Conservation (phyloP, 2,329 filamentous ascomycete species). For the Daldinia eschscholtzii region DNA sequence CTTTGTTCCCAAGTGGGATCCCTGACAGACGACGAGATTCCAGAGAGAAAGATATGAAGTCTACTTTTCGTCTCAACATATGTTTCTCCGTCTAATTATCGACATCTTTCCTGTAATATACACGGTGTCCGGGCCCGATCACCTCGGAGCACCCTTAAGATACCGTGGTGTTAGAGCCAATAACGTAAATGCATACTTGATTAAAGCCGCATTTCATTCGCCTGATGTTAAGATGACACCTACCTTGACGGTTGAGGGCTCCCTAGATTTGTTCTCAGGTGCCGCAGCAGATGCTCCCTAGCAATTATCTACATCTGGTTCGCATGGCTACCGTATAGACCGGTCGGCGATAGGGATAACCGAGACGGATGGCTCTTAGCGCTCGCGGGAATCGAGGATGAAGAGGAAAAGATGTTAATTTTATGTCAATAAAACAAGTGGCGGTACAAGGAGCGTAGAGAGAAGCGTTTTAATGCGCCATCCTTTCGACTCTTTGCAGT, state of each 20-base stretch:
- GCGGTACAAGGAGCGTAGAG: background rate
- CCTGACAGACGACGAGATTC: too few relatives aligned
- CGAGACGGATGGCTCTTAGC: constrained; percentile 4
- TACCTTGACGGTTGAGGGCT: background rate
- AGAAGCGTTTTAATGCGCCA: background rate
- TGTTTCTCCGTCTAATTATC: too few relatives aligned
- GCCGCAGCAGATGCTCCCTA: background rate
- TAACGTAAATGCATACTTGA: constrained; percentile 24
- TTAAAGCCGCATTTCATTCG: constrained; percentile 23
- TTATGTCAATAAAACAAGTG: too few relatives aligned
- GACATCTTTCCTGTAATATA: too few relatives aligned
- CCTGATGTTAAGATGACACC: constrained; percentile 1
- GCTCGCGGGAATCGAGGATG: constrained; percentile 6
- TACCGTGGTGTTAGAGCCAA: background rate
- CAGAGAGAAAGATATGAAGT: too few relatives aligned
- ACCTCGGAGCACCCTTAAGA: constrained; percentile 17
- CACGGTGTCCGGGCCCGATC: constrained; percentile 2
- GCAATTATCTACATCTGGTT: background rate
- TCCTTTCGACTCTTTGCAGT: too few relatives aligned
- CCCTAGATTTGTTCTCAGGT: background rate
- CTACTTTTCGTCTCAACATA: too few relatives aligned
- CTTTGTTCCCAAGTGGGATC: too few relatives aligned
- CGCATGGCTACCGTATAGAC: background rate
- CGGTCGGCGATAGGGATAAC: too few relatives aligned
- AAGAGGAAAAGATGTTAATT: background rate